Evolutionary conservation across 768 basidiomycete species (phyloP).

Genomic region (Dacryopinax primogenitus): DNA sequence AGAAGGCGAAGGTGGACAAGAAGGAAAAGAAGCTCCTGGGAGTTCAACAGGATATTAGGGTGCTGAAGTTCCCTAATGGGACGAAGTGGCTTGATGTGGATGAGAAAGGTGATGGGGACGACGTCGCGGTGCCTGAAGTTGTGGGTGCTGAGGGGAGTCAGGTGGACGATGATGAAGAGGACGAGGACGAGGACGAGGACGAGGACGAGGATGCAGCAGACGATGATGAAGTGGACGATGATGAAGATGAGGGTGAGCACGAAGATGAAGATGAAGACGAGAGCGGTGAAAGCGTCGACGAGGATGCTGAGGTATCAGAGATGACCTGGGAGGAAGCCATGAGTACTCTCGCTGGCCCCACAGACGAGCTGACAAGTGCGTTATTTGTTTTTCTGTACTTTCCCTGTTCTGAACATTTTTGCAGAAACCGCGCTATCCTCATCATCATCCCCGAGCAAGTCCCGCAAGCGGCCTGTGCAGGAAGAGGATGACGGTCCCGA

Average conservation of each 20-base stretch:
- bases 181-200: conserved; percentile 22
- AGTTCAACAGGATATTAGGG: background rate
- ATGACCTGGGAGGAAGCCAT: conserved; percentile 84
- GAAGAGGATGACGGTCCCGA: conserved; percentile 29
- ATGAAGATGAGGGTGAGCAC: conserved; percentile 29
- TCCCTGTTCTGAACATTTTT: background rate
- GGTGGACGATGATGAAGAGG: conserved; percentile 21
- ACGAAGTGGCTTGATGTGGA: conserved; percentile 22
- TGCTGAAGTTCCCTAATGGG: background rate
- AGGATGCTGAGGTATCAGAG: conserved; percentile 32
- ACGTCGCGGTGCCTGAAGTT: conserved; percentile 27
- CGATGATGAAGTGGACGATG: conserved; percentile 22
- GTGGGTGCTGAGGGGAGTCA: conserved; percentile 34
- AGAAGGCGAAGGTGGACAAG: conserved; percentile 34
- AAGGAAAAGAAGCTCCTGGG: conserved; percentile 21
- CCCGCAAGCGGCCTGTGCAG: conserved; percentile 12
- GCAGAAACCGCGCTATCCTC: background rate
- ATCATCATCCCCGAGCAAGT: background rate
- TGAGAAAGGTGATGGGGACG: conserved; percentile 45
- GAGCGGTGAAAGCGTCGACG: conserved; percentile 19
- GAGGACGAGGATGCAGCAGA: conserved; percentile 23
- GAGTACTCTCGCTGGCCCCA: conserved; percentile 33
- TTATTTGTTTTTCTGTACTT: background rate
- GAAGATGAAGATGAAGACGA: conserved; percentile 28
- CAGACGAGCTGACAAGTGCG: conserved; percentile 14